phyloP scores from a whole-genome alignment of 306 rosid species.

The Boehmeria nivea region DNA sequence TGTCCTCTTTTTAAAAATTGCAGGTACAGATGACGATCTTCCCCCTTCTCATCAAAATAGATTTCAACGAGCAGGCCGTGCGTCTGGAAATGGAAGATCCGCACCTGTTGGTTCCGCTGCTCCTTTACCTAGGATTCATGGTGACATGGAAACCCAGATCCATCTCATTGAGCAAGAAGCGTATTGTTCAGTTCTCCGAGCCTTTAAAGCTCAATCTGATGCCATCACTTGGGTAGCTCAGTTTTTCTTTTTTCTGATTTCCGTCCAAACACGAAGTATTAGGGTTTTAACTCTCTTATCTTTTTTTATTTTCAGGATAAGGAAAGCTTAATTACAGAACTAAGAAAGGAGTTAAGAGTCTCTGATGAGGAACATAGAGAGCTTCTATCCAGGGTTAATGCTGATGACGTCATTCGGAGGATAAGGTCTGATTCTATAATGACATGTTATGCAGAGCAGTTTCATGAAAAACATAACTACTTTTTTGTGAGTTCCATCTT shows the following conservation, averaged over 20 bases:
- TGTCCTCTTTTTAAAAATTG: conserved; percentile 5
- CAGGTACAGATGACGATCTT: conserved; percentile 53
- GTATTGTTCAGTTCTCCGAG: conserved; percentile 44
- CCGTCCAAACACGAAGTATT: neutral
- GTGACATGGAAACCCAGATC: conserved; percentile 49
- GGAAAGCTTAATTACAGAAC: conserved; percentile 46
- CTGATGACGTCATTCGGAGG: conserved; percentile 42
- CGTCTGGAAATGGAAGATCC: conserved; percentile 40
- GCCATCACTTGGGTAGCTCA: conserved; percentile 51
- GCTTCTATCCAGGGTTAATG: conserved; percentile 43
- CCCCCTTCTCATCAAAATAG: conserved; percentile 46
- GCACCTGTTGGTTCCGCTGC: conserved; percentile 31
- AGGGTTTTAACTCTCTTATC: neutral
- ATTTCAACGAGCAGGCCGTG: conserved; percentile 36
- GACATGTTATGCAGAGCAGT: conserved; percentile 11
- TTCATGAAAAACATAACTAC: neutral
- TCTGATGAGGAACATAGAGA: conserved; percentile 56
- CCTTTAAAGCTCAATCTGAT: conserved; percentile 54
- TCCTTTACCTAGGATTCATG: conserved; percentile 32
- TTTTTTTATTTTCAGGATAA: conserved; percentile 32
- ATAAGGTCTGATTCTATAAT: conserved; percentile 35
- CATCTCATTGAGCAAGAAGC: conserved; percentile 53
- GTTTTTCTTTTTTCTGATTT: neutral
- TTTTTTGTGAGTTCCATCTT: conserved; percentile 5
- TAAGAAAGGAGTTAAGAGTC: conserved; percentile 50